Evolutionary conservation across 352 stramenopile species (phyloP).

Genomic region (Phytophthora aleatoria): DNA sequence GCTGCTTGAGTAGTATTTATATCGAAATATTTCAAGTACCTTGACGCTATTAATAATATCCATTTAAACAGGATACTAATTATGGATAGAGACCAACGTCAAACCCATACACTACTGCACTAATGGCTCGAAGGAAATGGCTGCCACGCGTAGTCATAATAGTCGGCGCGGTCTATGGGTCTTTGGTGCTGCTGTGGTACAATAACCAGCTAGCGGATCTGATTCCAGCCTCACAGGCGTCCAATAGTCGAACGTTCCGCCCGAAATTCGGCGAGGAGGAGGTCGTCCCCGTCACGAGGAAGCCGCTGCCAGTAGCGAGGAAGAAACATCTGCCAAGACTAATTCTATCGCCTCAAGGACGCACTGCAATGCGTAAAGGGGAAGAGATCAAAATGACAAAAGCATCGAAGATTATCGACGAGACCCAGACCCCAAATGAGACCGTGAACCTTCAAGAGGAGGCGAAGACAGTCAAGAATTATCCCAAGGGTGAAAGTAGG

Average conservation of each 20-base stretch:
- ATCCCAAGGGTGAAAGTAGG: slow-evolving; percentile 4
- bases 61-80: too few species aligned
- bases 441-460: neutral
- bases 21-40: too few species aligned
- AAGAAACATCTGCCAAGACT: slow-evolving; percentile 18
- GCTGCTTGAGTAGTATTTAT: too few species aligned
- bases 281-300: slow-evolving; percentile 15
- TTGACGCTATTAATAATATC: too few species aligned
- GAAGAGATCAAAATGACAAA: neutral
- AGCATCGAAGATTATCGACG: slow-evolving; percentile 6
- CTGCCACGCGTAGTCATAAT: slow-evolving; percentile 3
- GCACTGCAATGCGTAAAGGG: slow-evolving; percentile 8
- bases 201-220: slow-evolving; percentile 1
- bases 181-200: slow-evolving; percentile 21
- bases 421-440: neutral
- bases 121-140: neutral
- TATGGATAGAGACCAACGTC: too few species aligned
- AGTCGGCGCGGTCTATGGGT: slow-evolving; percentile 4
- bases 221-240: neutral
- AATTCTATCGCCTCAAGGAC: slow-evolving; percentile 24
- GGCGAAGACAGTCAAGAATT: slow-evolving; percentile 17
- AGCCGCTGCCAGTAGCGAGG: neutral
- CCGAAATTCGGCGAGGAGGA: slow-evolving; percentile 22
- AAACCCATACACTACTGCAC: too few species aligned
- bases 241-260: slow-evolving; percentile 14